Evolutionary conservation across 2,329 filamentous ascomycete species (phyloP).

Genomic region (Hypocrella siamensis): DNA sequence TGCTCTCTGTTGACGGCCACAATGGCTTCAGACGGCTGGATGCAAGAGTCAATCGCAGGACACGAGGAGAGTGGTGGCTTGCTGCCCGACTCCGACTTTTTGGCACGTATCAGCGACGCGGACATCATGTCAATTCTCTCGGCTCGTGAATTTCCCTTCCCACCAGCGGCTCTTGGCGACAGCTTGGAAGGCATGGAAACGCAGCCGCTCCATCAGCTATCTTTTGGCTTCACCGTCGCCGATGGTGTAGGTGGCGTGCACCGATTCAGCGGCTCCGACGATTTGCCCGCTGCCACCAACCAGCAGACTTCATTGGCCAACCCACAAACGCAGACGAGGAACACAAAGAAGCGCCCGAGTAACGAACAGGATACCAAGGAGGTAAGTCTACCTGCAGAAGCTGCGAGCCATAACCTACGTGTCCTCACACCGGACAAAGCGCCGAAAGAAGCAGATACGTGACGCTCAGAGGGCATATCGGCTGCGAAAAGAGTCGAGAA

Average conservation of each 20-base stretch:
- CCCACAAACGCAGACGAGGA: not conserved
- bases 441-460: conserved; percentile 65
- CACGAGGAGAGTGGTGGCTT: not conserved
- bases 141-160: conserved; percentile 1
- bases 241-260: not conserved
- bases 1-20: too few species aligned
- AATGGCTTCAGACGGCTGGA: not conserved
- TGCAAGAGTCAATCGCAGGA: not conserved
- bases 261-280: too few species aligned
- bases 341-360: not conserved
- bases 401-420: too few species aligned
- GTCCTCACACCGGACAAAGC: conserved; percentile 21
- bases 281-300: not conserved
- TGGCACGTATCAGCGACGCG: conserved; percentile 8
- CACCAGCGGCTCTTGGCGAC: not conserved
- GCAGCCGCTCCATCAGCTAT: not conserved
- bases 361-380: conserved; percentile 2
- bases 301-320: not conserved
- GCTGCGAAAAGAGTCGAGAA: conserved; percentile 62
- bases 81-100: not conserved
- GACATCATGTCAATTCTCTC: conserved; percentile 2
- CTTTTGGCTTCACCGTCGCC: not conserved
- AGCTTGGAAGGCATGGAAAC: not conserved
- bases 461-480: conserved; percentile 68
- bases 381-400: not conserved